A percentile compares a stretch with the other conserved stretches of the same genome.
Evolutionary conservation across 345 rosid genomes (phyloP).

Genomic region (Raphanus sativus): DNA sequence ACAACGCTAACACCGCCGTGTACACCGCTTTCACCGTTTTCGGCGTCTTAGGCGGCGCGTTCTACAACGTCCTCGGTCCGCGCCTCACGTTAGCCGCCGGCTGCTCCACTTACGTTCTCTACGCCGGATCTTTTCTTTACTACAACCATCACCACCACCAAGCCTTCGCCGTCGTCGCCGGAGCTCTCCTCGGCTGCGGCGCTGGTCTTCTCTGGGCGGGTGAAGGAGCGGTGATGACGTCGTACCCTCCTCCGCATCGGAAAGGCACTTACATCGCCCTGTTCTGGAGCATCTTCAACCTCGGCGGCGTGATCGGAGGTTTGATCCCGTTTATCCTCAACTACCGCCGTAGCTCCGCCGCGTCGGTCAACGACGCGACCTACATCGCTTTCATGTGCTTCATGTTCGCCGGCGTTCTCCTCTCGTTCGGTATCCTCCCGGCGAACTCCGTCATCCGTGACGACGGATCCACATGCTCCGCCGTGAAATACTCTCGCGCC

Average conservation of each 20-base stretch:
- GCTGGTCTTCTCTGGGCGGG: constrained; percentile 97
- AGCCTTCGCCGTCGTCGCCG: constrained; percentile 59
- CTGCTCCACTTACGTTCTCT: constrained; percentile 74
- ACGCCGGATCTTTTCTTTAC: constrained; percentile 66
- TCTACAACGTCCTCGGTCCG: constrained; percentile 66
- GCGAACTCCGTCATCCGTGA: constrained; percentile 52
- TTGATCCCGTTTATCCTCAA: constrained; percentile 69
- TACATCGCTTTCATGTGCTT: constrained; percentile 78
- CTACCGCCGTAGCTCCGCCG: constrained; percentile 50
- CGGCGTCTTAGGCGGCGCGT: constrained; percentile 57
- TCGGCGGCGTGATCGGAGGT: constrained; percentile 77
- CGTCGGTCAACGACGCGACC: constrained; percentile 70
- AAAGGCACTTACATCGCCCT: constrained; percentile 81
- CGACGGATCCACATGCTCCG: constrained; percentile 59
- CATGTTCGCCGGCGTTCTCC: constrained; percentile 61
- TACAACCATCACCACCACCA: constrained; percentile 63
- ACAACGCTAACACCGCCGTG: constrained; percentile 79
- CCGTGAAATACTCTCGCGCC: constrained; percentile 49
- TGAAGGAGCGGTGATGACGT: constrained; percentile 92
- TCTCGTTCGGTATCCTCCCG: constrained; percentile 57
- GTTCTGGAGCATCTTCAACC: constrained; percentile 74
- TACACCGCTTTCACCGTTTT: constrained; percentile 59
- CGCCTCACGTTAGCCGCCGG: constrained; percentile 66
- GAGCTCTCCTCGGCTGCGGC: constrained; percentile 72
- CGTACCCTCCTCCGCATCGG: constrained; percentile 76